A percentile compares a stretch with the other conserved stretches of the same genome.
These are phyloP conservation scores for Immersiella caudata DNA, from an alignment of 495 filamentous ascomycete genomes.

Conservation along the genomic window DNA sequence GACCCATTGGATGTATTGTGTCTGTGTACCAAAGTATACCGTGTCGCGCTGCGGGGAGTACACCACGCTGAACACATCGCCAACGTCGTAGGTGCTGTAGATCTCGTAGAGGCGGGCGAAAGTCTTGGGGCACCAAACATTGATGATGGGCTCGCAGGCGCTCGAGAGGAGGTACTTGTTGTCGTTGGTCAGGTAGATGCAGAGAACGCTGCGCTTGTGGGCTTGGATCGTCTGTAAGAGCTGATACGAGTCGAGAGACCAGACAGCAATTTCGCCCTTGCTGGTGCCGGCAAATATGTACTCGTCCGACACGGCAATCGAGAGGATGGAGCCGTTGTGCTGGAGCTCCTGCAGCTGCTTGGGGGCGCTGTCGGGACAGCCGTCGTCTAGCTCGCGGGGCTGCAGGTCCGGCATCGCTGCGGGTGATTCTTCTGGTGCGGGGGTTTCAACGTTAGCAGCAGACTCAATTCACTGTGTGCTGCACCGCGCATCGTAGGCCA, in stretches of 20 bases:
- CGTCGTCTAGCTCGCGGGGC: slow-evolving; percentile 40
- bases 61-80: slow-evolving; percentile 90
- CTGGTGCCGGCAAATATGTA: slow-evolving; percentile 87
- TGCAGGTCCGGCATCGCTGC: slow-evolving; percentile 41
- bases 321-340: slow-evolving; percentile 72
- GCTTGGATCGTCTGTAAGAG: slow-evolving; percentile 74
- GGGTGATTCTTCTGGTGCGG: slow-evolving; percentile 8
- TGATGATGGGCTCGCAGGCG: slow-evolving; percentile 90
- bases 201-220: slow-evolving; percentile 88
- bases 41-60: slow-evolving; percentile 79
- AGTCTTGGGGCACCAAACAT: slow-evolving; percentile 62
- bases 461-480: not conserved
- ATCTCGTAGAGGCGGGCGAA: slow-evolving; percentile 74
- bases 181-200: slow-evolving; percentile 76
- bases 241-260: slow-evolving; percentile 85
- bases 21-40: slow-evolving; percentile 90
- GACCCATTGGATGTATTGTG: slow-evolving; percentile 82
- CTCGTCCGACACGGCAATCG: slow-evolving; percentile 64
- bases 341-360: slow-evolving; percentile 68
- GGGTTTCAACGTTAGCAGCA: not conserved
- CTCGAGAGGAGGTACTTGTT: slow-evolving; percentile 82
- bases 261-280: slow-evolving; percentile 87
- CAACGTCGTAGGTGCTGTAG: slow-evolving; percentile 91
- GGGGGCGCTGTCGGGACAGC: slow-evolving; percentile 49
- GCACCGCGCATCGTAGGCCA: not conserved